Base-by-base conservation (phyloP, 148 eudicot genomes). In the Fagopyrum tataricum region DNA sequence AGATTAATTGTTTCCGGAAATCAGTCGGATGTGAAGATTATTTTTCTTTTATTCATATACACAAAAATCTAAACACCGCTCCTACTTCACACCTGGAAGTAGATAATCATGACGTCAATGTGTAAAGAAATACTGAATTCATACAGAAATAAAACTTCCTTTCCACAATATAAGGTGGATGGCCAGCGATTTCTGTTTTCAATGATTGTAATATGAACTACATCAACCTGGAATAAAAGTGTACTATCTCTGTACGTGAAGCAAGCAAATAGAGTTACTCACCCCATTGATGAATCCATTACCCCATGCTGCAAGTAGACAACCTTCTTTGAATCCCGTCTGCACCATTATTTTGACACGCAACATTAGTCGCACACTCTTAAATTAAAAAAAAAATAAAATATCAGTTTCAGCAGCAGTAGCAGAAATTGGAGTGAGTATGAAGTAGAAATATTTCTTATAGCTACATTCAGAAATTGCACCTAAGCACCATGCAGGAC, bases 271-370 rank as follows among this genome's bases (percentile, higher is more conserved):
- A 52, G 17, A 56, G 40, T 24, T 26, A 77, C 90, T 83, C 72
- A 96, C 99, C 99, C 97, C 97, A 96, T 92, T 49, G 99, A 92
- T 73, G 99, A 92, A 87, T 96, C 99, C 78, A 96, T 75, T 70
- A 96, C 88, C 69, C 97, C 99, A 79, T 96, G 99, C 81, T 96
- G 99, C 71, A 96, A 80, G 83, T 90, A 96, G 67, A 90, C 99
- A 67, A 83, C 97, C 84, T 96, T 92, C 79, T 84, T 82, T 37
- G 99, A 81, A 81, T 96, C 91, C 49, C 91, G 97, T 79, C 99
- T 96, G 87, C 71, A 84, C 77, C 20, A 81, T n/a, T 53, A 79
- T 21, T 48, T 31, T 39, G 55, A 61, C 55, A 82, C 44, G 14
- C 10, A 13, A 31, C 2, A 12, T 37, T 64, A 39, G 2, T 64